phyloP scores from a whole-genome alignment of 2,329 filamentous ascomycete species.

The Aspergillus fischeri region DNA sequence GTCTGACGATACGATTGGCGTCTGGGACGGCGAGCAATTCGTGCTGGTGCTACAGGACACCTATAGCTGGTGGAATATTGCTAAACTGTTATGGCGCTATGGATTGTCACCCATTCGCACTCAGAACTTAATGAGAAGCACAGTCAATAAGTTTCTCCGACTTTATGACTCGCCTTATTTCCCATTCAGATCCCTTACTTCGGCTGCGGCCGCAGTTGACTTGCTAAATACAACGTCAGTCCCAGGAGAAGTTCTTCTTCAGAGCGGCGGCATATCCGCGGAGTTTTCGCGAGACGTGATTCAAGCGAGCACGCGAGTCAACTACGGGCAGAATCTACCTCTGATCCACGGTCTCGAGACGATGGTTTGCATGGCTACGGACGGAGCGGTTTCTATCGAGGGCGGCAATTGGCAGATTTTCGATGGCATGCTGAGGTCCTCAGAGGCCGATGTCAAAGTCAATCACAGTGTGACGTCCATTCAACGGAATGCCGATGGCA shows the following conservation, averaged over 20 bases:
- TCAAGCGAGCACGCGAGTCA: conserved; percentile 86
- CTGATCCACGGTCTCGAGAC: conserved; percentile 84
- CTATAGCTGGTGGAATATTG: conserved; percentile 73
- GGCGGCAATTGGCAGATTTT: conserved; percentile 97
- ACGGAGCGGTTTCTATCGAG: conserved; percentile 71
- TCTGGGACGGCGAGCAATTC: conserved; percentile 79
- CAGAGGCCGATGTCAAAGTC: conserved; percentile 57
- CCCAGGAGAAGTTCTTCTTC: conserved; percentile 71
- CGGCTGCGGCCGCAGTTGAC: conserved; percentile 63
- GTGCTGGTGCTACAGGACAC: conserved; percentile 62
- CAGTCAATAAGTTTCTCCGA: conserved; percentile 68
- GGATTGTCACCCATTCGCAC: conserved; percentile 72
- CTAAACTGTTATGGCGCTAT: conserved; percentile 80
- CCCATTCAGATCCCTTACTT: conserved; percentile 73
- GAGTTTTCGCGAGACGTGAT: conserved; percentile 75
- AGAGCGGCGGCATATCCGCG: conserved; percentile 61
- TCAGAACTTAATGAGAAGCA: conserved; percentile 65
- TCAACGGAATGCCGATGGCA: conserved; percentile 33
- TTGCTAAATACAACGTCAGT: conserved; percentile 62
- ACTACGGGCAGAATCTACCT: conserved; percentile 87
- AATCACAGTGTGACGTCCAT: conserved; percentile 67
- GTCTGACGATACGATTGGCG: conserved; percentile 56
- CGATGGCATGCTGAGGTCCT: conserved; percentile 67
- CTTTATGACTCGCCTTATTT: conserved; percentile 81
- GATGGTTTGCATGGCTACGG: conserved; percentile 87